Evolutionary conservation across 2,329 filamentous ascomycete genomes (phyloP), one percentile per base, ranked within the genome.

Genomic region (Phyllosticta citriasiana): DNA sequence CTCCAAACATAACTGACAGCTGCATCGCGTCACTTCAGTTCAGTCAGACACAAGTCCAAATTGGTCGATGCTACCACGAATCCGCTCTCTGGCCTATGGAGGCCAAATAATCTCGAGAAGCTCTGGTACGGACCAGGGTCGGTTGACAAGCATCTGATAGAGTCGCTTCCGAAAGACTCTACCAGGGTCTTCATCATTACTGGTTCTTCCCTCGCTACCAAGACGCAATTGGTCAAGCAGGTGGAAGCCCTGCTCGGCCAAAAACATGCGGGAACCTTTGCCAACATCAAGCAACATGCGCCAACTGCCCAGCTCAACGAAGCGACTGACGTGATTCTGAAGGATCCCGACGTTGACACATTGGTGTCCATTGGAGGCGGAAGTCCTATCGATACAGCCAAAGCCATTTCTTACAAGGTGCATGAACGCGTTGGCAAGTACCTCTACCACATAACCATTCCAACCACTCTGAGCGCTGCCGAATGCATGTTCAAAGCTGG

Each of bases 141-240:
- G 7, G 80, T 83, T 3, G 62, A 73, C 61, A 75, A 76, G 9
- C 73, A 83, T 64, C 71, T 83, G 2, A 63, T 79, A 12, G 70
- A 74, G 22, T 74, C 72, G 57, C 74, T 83, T 0, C 79, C 75
- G 0, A 72, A 63, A 10, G 66, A 71, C 2, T 68, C 66, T 2
- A 82, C 80, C 57, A 82, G 82, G 71, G 82, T 81, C 1, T 84
- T 83, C 70, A 80, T 84, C 66, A 78, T 84, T 53, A 84, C 82
- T 0, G 80, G 81, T 25, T 73, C 70, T 52, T 83, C 81, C 0
- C 74, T 84, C 6, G 78, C 79, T 6, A 80, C 69, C 52, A 84
- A 82, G 65, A 84, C 82, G 0, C 72, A 75, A 0, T 72, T 84
- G 7, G 76, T 84, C 64, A 75, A 77, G 60, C 71, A 79, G 56